Percentiles rank a stretch among this genome's conserved stretches.
These are phyloP conservation scores for Agarophyton chilense DNA, from an alignment of 23 red algal genomes.

Conservation along the genomic window DNA sequence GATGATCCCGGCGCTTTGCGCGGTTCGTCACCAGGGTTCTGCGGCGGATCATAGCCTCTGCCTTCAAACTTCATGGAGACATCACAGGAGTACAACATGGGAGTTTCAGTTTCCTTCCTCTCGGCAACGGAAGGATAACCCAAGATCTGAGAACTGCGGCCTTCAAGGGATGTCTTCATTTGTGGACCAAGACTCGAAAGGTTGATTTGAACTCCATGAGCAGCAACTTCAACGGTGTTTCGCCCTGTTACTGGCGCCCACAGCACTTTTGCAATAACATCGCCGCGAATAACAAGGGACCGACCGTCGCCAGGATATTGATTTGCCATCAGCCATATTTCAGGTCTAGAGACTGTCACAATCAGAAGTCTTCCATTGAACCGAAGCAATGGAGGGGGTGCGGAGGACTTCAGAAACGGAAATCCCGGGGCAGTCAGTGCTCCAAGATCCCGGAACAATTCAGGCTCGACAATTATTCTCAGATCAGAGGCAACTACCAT, in stretches of 20 bases:
- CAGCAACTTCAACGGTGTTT: slow-evolving; percentile 62
- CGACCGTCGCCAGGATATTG: slow-evolving; percentile 65
- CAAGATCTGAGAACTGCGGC: background rate
- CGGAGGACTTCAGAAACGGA: slow-evolving; percentile 74
- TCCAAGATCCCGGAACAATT: slow-evolving; percentile 74
- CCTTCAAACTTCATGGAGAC: slow-evolving; percentile 71
- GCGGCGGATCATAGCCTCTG: slow-evolving; percentile 64
- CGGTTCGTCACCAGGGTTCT: slow-evolving; percentile 39
- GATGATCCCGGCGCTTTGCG: slow-evolving; percentile 30
- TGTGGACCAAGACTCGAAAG: slow-evolving; percentile 55
- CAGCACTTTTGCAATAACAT: slow-evolving; percentile 74
- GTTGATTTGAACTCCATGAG: slow-evolving; percentile 59
- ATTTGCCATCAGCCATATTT: slow-evolving; percentile 78
- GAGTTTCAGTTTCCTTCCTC: slow-evolving; percentile 59
- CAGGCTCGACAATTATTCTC: slow-evolving; percentile 77
- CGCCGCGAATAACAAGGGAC: slow-evolving; percentile 71
- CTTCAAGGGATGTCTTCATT: background rate
- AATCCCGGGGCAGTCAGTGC: slow-evolving; percentile 73
- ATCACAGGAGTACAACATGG: slow-evolving; percentile 77
- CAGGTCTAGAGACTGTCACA: slow-evolving; percentile 73
- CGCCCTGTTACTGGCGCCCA: slow-evolving; percentile 77
- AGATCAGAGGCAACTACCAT: slow-evolving; percentile 78
- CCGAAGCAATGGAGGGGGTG: slow-evolving; percentile 60
- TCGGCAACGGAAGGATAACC: background rate
- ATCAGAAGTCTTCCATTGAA: slow-evolving; percentile 77